A percentile compares a stretch with the other conserved stretches of the same genome.
Conservation (phyloP, 2,329 filamentous ascomycete species). For the Arachnomyces sp. region DNA sequence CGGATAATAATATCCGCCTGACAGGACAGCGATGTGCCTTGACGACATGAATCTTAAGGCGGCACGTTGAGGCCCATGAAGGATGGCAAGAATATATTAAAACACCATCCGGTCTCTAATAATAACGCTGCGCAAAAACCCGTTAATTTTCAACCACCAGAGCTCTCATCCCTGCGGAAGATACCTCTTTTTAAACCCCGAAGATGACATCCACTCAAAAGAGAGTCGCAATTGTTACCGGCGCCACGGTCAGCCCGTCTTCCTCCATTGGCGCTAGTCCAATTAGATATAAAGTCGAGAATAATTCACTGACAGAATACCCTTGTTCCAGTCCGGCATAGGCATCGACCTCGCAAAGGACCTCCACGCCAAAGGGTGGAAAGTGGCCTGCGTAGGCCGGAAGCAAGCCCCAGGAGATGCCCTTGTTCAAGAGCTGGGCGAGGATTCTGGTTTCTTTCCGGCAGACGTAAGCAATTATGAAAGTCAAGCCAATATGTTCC, state of each 20-base stretch:
- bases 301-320: not conserved
- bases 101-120: too few species aligned
- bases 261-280: not conserved
- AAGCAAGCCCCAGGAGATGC: slow-evolving; percentile 25
- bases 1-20: too few species aligned
- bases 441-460: slow-evolving; percentile 36
- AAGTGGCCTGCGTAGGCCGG: slow-evolving; percentile 31
- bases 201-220: not conserved
- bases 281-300: not conserved
- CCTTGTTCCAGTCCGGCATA: slow-evolving; percentile 38
- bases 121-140: too few species aligned
- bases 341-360: slow-evolving; percentile 36
- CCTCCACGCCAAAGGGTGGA: slow-evolving; percentile 29
- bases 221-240: slow-evolving; percentile 35
- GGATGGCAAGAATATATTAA: too few species aligned
- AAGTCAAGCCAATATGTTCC: slow-evolving; percentile 38
- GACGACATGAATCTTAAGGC: too few species aligned
- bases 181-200: too few species aligned
- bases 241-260: slow-evolving; percentile 31
- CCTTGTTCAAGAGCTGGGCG: slow-evolving; percentile 24
- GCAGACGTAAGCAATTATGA: slow-evolving; percentile 43
- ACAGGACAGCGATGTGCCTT: too few species aligned
- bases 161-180: too few species aligned
- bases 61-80: too few species aligned
- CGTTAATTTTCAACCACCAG: too few species aligned